These are phyloP conservation scores for Glaciozyma antarctica DNA, from an alignment of 768 basidiomycete species.

Conservation along the genomic window DNA sequence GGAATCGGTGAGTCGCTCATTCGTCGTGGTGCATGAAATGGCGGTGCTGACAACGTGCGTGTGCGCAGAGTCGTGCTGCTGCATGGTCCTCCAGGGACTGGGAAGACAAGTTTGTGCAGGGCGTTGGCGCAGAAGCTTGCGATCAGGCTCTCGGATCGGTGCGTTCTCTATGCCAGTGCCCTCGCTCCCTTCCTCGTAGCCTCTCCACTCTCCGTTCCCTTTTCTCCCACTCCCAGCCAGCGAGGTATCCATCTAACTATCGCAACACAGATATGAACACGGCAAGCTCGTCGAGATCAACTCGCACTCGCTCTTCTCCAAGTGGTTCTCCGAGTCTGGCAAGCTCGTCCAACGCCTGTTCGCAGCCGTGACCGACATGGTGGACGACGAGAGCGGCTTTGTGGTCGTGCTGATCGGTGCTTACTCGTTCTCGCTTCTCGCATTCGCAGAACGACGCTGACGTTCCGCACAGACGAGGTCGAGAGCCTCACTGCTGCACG, in stretches of 20 bases:
- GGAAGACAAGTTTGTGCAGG: slow-evolving; percentile 89
- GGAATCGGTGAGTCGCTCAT: slow-evolving; percentile 59
- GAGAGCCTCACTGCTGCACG: slow-evolving; percentile 90
- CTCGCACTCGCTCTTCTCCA: slow-evolving; percentile 92
- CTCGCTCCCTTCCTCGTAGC: too few relatives aligned
- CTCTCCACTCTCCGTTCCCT: too few relatives aligned
- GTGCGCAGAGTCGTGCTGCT: slow-evolving; percentile 60
- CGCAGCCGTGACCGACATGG: slow-evolving; percentile 74
- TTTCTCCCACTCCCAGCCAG: too few relatives aligned
- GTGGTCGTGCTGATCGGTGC: slow-evolving; percentile 87
- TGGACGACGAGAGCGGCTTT: slow-evolving; percentile 83
- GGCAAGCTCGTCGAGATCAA: slow-evolving; percentile 91
- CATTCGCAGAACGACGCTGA: not conserved
- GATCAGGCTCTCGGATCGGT: slow-evolving; percentile 79
- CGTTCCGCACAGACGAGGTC: slow-evolving; percentile 66
- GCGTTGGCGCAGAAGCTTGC: slow-evolving; percentile 92
- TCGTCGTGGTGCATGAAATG: too few relatives aligned
- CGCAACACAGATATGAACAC: slow-evolving; percentile 58
- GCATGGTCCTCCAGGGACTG: slow-evolving; percentile 90
- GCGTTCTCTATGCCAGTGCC: too few relatives aligned
- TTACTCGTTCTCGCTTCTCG: not conserved
- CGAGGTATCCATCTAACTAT: too few relatives aligned
- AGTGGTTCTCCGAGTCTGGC: slow-evolving; percentile 98
- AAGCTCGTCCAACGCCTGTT: slow-evolving; percentile 94
- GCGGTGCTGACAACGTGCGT: not conserved